A percentile compares a stretch with the other conserved stretches of the same genome.
These are phyloP conservation scores for Corynascus novoguineensis DNA, from an alignment of 495 filamentous ascomycete species.

Conservation along the genomic window DNA sequence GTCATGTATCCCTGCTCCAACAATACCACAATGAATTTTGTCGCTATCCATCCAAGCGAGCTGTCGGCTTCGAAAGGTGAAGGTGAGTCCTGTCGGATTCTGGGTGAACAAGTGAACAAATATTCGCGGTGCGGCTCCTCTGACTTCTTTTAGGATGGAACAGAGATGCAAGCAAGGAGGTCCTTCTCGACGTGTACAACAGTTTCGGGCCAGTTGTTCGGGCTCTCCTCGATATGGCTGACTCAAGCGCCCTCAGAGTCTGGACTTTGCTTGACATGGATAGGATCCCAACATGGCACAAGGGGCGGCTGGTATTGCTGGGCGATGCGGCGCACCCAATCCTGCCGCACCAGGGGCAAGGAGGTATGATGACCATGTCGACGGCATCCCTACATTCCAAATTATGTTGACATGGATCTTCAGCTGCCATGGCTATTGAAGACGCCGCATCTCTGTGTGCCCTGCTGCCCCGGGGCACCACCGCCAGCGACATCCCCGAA, in stretches of 20 bases:
- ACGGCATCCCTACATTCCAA: background rate
- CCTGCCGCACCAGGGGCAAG: slow-evolving; percentile 42
- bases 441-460: slow-evolving; percentile 50
- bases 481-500: slow-evolving; percentile 36
- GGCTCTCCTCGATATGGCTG: slow-evolving; percentile 41
- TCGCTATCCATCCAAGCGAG: slow-evolving; percentile 49
- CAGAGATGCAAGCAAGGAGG: slow-evolving; percentile 37
- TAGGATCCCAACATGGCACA: slow-evolving; percentile 45
- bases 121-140: no score
- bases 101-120: background rate
- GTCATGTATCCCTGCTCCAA: slow-evolving; percentile 53
- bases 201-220: slow-evolving; percentile 42
- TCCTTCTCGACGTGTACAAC: slow-evolving; percentile 44
- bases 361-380: slow-evolving; percentile 15
- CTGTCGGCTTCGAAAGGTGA: slow-evolving; percentile 23
- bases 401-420: background rate
- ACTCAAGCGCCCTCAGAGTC: slow-evolving; percentile 45
- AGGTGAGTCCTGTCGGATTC: background rate
- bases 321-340: slow-evolving; percentile 62
- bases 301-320: slow-evolving; percentile 45
- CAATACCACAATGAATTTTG: slow-evolving; percentile 52
- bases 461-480: slow-evolving; percentile 42
- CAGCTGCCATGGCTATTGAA: slow-evolving; percentile 50
- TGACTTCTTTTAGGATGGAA: slow-evolving; percentile 35
- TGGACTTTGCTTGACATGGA: slow-evolving; percentile 56